Evolutionary conservation across 1,284 basidiomycete genomes (phyloP).

Genomic region (Rhodotorula sp.): DNA sequence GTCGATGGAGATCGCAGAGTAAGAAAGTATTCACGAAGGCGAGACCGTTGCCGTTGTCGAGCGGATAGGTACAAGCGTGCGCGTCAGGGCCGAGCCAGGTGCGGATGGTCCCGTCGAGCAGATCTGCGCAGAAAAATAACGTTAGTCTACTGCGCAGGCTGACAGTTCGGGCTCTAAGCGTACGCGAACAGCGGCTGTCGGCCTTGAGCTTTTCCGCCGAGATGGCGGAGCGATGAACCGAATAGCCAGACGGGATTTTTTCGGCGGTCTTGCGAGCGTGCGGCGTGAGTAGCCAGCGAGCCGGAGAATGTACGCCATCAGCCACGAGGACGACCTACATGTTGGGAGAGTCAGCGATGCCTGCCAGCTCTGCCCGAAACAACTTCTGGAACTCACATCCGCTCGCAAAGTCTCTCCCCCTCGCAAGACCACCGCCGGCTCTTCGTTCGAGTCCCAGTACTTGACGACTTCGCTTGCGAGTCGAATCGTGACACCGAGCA

Average conservation of each 20-base stretch:
- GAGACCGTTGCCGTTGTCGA: constrained; percentile 22
- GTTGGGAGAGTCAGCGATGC: fast-evolving
- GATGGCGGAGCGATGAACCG: constrained; percentile 16
- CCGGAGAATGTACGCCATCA: constrained; percentile 23
- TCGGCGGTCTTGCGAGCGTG: background rate
- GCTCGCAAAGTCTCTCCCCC: constrained; percentile 13
- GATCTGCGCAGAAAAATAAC: background rate
- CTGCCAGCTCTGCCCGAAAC: too few relatives aligned
- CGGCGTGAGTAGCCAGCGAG: constrained; percentile 13
- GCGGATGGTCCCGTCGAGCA: constrained; percentile 29
- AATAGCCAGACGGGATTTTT: constrained; percentile 3
- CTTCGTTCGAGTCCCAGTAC: constrained; percentile 21
- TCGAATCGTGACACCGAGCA: constrained; percentile 26
- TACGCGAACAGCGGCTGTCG: constrained; percentile 5
- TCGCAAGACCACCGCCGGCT: constrained; percentile 14
- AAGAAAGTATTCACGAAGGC: constrained; percentile 12
- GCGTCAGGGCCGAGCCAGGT: constrained; percentile 29
- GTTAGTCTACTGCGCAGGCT: too few relatives aligned
- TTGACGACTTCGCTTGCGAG: constrained; percentile 13
- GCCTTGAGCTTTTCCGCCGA: background rate
- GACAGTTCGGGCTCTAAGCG: too few relatives aligned
- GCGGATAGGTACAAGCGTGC: constrained; percentile 23
- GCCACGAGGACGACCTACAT: constrained; percentile 26
- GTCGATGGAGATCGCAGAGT: too few relatives aligned
- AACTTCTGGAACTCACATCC: constrained; percentile 11